Base-by-base conservation (phyloP, 1,284 basidiomycete species). In the Vanrija sp. region DNA sequence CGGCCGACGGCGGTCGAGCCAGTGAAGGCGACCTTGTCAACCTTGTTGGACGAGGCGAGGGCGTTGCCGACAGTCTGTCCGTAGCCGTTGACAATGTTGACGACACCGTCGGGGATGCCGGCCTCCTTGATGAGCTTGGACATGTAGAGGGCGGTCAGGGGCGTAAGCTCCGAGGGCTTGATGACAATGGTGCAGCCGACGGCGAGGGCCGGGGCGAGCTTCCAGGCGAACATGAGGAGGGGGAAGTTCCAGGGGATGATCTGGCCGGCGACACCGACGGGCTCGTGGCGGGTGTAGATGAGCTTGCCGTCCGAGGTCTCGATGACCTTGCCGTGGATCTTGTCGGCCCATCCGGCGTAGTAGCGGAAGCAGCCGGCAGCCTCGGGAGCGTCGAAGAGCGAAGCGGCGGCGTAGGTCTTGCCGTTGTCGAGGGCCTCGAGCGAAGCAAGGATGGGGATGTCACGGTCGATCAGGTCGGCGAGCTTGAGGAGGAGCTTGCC, bases 121-220 rank as follows among this genome's bases (percentile, higher is more conserved):
- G 82, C 85, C 66, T 82, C 77, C 48, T 75, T 69, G 71, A 79
- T 67, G 51, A 80, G 68, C 53, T 75, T 72, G 63, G 71, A 66
- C 66, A 77, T 68, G 68, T 74, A 73, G 41, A 72, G 52, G 50
- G 74, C 74, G 67, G 87, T 86, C 45, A 96, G 81, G 18, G 92
- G 91, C 2, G 92, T 95, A 69, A 90, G 84, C 76, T 96, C 92
- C 22, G 89, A 90, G 7, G 92, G 86, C 80, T 96, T 94, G 65
- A 94, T 76, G 60, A 95, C 81, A 66, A 95, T 80, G 24, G 82
- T 77, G 80, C 89, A 90, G 55, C 92, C 92, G 1, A 85, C 84
- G 4, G 90, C 90, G 49, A 94, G 82, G 15, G 91, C 89, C 12
- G 89, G 88, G 6, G 83, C 88, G 60, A 93, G 72, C 78, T 92